Evolutionary conservation across 345 rosid genomes (phyloP), one percentile per base, ranked within the genome.

Genomic region (Boechera stricta): DNA sequence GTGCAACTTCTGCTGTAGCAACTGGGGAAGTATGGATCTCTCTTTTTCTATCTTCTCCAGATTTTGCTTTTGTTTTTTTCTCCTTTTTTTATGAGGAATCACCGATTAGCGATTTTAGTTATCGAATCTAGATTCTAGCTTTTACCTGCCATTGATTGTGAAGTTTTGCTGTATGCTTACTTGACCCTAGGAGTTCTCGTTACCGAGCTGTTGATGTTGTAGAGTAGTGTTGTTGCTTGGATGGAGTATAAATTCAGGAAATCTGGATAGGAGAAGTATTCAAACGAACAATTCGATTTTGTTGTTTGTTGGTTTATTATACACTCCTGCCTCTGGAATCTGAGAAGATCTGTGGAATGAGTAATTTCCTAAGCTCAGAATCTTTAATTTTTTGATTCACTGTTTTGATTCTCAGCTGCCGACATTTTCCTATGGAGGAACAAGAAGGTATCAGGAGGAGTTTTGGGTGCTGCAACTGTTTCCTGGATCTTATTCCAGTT

Each of bases 391-490:
- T 36, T 15, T 31, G 29, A 7, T 59, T 65, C 10, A 65, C 18
- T 57, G 33, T 33, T 52, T 69, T 53, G 35, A 6, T 64, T 72
- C 18, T 15, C 13, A 92, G 97, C 90, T 68, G 97, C 97, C 3
- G 98, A 96, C 70, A 75, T 96, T 67, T 85, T 96, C 75, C 86
- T 96, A 0, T 96, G 99, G 99, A 93, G 97, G 88, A 88, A 91
- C 82, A 93, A 96, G 84, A 96, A 96, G 89, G 71, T 93, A 64
- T 96, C 99, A 7, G 93, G 85, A 1, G 92, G 90, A 64, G 92
- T 86, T 1, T 85, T 96, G 39, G 97, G 95, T 54, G 89, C 82
- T 39, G 98, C 93, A 7, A 93, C 99, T 5, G 82, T 79, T 4
- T 60, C 85, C 0, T 96, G 97, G 97, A 79, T 88, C 83, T 82